Evolutionary conservation across 78 protist genomes (phyloP).

Genomic region (Isochrysis galbana): DNA sequence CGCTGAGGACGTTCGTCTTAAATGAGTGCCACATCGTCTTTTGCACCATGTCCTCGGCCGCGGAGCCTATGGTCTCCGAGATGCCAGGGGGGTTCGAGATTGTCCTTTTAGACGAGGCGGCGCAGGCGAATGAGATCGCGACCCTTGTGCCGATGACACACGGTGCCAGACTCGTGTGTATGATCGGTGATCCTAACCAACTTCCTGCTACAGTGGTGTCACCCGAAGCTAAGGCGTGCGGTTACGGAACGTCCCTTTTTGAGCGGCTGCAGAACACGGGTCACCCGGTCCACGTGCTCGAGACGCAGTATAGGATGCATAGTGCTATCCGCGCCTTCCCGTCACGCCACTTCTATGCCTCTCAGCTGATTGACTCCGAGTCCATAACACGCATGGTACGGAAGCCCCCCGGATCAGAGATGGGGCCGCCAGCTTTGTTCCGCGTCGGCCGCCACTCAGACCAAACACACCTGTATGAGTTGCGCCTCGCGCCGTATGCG

Average conservation of each 20-base stretch:
- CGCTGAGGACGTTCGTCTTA: not conserved
- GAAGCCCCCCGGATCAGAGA: conserved; percentile 1
- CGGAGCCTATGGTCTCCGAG: not conserved
- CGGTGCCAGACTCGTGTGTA: not conserved
- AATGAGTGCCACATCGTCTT: not conserved
- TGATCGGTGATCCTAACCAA: conserved; percentile 41
- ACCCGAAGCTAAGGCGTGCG: not conserved
- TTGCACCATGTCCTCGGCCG: not conserved
- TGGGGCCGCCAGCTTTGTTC: not conserved
- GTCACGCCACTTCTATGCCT: conserved; percentile 42
- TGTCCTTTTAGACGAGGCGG: conserved; percentile 35
- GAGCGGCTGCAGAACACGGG: conserved; percentile 38
- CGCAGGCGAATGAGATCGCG: conserved; percentile 35
- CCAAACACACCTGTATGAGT: not conserved
- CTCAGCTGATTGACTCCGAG: not conserved
- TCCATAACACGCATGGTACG: not conserved
- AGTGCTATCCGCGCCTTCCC: conserved; percentile 40
- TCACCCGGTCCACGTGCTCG: not conserved
- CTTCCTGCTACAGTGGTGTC: conserved; percentile 40
- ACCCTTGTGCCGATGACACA: conserved; percentile 27
- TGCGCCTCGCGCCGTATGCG: not conserved
- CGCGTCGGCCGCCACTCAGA: not conserved
- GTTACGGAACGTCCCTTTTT: not conserved
- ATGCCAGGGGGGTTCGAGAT: not conserved
- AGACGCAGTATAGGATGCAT: conserved; percentile 61